A percentile compares a stretch with the other conserved stretches of the same genome.
phyloP scores from a whole-genome alignment of 768 basidiomycete genomes.

The Boletus rubescentipes region DNA sequence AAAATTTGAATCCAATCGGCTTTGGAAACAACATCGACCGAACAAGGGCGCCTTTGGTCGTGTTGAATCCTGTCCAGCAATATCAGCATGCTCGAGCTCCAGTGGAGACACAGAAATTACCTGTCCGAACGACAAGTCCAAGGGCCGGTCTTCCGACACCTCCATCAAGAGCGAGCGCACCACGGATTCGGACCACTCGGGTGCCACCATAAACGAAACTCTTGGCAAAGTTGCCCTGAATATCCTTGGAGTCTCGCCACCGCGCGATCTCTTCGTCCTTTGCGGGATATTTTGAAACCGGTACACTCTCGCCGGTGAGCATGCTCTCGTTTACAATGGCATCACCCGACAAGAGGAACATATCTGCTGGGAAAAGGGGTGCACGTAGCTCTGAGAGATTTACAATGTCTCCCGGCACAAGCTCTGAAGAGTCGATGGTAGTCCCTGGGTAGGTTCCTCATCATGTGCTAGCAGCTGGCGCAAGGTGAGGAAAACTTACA shows the following conservation, averaged over 20 bases:
- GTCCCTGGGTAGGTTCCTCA: conserved; percentile 49
- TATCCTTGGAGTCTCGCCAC: conserved; percentile 68
- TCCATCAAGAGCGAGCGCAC: conserved; percentile 52
- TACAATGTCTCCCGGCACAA: conserved; percentile 92
- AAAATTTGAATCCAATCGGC: conserved; percentile 98
- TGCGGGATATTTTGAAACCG: conserved; percentile 86
- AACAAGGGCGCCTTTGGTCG: conserved; percentile 94
- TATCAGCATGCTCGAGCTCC: conserved; percentile 3
- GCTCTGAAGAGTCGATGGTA: conserved; percentile 66
- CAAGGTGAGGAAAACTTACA: conserved; percentile 51
- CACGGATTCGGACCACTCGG: conserved; percentile 82
- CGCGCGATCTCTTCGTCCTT: conserved; percentile 73
- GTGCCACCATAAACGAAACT: conserved; percentile 91
- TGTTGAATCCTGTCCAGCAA: conserved; percentile 76
- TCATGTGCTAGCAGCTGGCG: conserved; percentile 4
- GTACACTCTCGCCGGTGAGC: conserved; percentile 98
- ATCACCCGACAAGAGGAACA: conserved; percentile 91
- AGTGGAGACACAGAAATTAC: conserved; percentile 37
- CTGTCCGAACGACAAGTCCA: conserved; percentile 84
- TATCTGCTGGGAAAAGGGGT: conserved; percentile 80
- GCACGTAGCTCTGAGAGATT: conserved; percentile 81
- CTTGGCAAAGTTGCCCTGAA: conserved; percentile 63
- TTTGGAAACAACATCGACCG: conserved; percentile 99
- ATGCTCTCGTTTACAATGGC: conserved; percentile 99
- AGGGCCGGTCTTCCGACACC: conserved; percentile 61